phyloP scores from a whole-genome alignment of 257 asterid genomes.

The Solanum pimpinellifolium region DNA sequence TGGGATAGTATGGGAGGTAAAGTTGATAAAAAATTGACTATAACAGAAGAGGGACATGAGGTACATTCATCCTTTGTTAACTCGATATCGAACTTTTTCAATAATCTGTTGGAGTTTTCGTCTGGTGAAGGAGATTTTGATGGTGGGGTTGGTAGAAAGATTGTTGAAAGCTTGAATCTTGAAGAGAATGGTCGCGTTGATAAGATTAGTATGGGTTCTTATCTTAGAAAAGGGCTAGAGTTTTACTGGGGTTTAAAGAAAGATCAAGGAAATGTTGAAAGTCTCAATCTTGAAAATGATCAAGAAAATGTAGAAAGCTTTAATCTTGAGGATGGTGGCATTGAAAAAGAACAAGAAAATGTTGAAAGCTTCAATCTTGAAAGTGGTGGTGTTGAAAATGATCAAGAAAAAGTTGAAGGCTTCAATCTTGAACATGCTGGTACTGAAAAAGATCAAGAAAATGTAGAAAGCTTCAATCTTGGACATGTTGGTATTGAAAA shows the following conservation, averaged over 20 bases:
- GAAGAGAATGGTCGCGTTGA: background rate
- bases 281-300: background rate
- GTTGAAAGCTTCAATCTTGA: background rate
- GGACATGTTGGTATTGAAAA: background rate
- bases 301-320: background rate
- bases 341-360: background rate
- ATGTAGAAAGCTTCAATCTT: background rate
- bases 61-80: constrained; percentile 39
- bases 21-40: constrained; percentile 34
- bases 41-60: constrained; percentile 60
- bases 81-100: constrained; percentile 41
- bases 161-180: background rate
- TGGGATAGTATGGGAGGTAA: constrained; percentile 80
- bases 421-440: no score
- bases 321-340: fast-evolving
- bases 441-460: no score
- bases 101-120: constrained; percentile 51
- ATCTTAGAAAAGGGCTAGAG: constrained; percentile 28
- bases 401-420: background rate
- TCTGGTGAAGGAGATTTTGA: constrained; percentile 24
- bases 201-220: background rate
- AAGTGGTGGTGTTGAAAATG: fast-evolving
- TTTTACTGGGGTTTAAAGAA: constrained; percentile 24
- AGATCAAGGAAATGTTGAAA: background rate
- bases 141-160: constrained; percentile 3